Evolutionary conservation across 1,284 basidiomycete species (phyloP).

Genomic region (Ustilago lituana): DNA sequence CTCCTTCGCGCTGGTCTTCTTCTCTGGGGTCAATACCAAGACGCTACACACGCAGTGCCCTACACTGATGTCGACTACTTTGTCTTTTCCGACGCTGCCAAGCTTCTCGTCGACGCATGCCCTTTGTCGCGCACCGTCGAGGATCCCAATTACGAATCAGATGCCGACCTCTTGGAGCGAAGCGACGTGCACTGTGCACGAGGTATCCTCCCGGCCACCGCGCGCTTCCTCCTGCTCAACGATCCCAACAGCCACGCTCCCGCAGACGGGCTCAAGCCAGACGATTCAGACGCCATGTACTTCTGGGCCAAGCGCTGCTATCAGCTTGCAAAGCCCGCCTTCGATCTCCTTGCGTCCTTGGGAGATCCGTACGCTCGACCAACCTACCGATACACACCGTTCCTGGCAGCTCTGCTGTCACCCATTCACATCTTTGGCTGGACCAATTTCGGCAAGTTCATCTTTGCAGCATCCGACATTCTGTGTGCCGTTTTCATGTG

Average conservation of each 20-base stretch:
- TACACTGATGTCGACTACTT: constrained; percentile 98
- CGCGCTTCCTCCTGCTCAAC: constrained; percentile 72
- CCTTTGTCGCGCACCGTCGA: constrained; percentile 50
- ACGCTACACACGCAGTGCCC: constrained; percentile 81
- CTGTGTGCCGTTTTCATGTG: constrained; percentile 82
- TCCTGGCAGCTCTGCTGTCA: constrained; percentile 82
- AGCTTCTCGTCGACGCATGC: constrained; percentile 48
- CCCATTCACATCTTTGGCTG: constrained; percentile 76
- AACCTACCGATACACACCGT: constrained; percentile 95
- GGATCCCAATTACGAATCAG: constrained; percentile 29
- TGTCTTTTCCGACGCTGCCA: constrained; percentile 90
- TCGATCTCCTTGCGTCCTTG: constrained; percentile 51
- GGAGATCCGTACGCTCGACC: constrained; percentile 87
- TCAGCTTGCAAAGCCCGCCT: constrained; percentile 43
- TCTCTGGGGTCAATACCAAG: constrained; percentile 87
- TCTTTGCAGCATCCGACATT: constrained; percentile 88
- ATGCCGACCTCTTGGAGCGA: constrained; percentile 48
- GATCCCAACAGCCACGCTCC: constrained; percentile 41
- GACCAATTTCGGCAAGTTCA: constrained; percentile 76
- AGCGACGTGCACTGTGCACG: constrained; percentile 52
- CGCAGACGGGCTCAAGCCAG: constrained; percentile 25
- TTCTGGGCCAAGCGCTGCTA: constrained; percentile 35
- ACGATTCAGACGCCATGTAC: constrained; percentile 43
- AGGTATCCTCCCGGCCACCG: constrained; percentile 52
- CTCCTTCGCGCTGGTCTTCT: constrained; percentile 77